Evolutionary conservation across 2,329 filamentous ascomycete species (phyloP).

Genomic region (Penicillium hesseltinei): DNA sequence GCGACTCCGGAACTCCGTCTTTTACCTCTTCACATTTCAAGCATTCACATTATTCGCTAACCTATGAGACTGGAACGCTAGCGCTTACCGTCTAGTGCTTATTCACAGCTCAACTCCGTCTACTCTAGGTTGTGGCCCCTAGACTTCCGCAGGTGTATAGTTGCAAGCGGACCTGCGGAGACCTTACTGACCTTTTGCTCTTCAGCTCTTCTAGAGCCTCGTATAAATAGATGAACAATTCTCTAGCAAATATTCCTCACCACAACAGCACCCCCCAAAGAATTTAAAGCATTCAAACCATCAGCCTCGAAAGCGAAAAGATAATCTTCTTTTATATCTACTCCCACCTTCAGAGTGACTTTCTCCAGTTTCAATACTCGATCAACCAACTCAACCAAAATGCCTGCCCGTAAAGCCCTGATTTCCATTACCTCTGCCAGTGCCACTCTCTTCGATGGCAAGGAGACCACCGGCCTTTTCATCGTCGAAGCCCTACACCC

Average conservation of each 20-base stretch:
- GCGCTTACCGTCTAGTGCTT: neutral
- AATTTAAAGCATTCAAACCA: neutral
- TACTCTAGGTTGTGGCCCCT: neutral
- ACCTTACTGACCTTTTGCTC: neutral
- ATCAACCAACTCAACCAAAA: neutral
- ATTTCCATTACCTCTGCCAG: neutral
- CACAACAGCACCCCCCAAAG: neutral
- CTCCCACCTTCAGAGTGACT: neutral
- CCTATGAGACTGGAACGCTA: neutral
- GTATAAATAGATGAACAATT: neutral
- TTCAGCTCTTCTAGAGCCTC: neutral
- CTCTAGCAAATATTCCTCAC: neutral
- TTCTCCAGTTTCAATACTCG: neutral
- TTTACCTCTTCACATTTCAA: neutral
- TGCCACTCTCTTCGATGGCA: neutral
- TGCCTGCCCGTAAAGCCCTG: neutral
- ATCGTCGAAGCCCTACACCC: neutral
- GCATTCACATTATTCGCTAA: neutral
- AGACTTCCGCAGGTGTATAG: neutral
- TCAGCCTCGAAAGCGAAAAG: neutral
- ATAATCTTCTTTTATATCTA: neutral
- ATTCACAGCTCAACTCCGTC: neutral
- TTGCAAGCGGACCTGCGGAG: neutral
- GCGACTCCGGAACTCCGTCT: neutral
- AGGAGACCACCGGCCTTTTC: neutral